Percentiles rank a stretch among this genome's conserved stretches.
Conservation (phyloP, 2,329 filamentous ascomycete species). For the Drechslerella dactyloides region DNA sequence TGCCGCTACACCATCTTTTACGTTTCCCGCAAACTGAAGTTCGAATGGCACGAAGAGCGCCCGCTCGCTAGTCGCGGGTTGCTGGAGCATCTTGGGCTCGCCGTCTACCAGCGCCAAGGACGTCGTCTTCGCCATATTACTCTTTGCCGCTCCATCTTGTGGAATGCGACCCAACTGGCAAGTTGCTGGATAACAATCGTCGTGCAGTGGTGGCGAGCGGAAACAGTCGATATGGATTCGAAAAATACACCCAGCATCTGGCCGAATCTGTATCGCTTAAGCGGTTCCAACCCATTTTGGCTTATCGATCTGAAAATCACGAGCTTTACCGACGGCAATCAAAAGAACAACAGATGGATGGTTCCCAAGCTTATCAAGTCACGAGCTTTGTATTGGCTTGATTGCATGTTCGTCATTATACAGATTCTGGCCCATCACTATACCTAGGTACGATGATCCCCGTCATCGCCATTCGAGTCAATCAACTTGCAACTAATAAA, state of each 20-base stretch:
- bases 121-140: background rate
- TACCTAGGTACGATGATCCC: background rate
- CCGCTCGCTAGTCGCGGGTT: slow-evolving; percentile 13
- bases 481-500: too few relatives aligned
- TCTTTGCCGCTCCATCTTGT: background rate
- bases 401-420: background rate
- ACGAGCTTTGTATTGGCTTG: background rate
- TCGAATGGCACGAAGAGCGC: slow-evolving; percentile 32
- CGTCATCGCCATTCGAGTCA: background rate
- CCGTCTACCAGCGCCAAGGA: slow-evolving; percentile 1
- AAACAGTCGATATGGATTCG: background rate
- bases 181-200: background rate
- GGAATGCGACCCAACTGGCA: background rate
- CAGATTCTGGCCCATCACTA: background rate
- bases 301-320: background rate
- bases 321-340: background rate
- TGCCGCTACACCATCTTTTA: slow-evolving; percentile 13
- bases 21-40: background rate
- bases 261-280: too few relatives aligned
- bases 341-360: background rate
- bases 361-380: background rate
- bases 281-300: too few relatives aligned
- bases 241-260: too few relatives aligned
- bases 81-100: slow-evolving; percentile 24
- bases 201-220: background rate